Evolutionary conservation across 1,139 yeast species (phyloP).

Genomic region (Wickerhamomyces sp.): DNA sequence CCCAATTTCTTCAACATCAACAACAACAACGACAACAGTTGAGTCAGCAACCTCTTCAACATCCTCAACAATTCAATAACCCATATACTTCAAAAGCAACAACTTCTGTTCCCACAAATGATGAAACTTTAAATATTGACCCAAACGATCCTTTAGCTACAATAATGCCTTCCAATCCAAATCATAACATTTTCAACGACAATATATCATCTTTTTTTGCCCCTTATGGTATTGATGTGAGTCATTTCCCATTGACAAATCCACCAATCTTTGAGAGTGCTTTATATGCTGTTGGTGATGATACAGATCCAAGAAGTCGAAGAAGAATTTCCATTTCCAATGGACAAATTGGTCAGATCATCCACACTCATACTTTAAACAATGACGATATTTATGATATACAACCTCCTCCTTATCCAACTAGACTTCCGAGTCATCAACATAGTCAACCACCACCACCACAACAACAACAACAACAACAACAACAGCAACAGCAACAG

Average conservation of each 20-base stretch:
- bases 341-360: constrained; percentile 71
- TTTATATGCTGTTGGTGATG: constrained; percentile 34
- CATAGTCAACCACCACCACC: not conserved
- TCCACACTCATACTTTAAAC: constrained; percentile 22
- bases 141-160: constrained; percentile 26
- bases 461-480: no score
- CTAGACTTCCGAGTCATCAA: constrained; percentile 1
- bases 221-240: constrained; percentile 35
- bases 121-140: constrained; percentile 3
- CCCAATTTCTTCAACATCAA: not conserved
- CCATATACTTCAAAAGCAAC: not conserved
- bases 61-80: not conserved
- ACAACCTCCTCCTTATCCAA: constrained; percentile 32
- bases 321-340: constrained; percentile 72
- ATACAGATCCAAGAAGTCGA: constrained; percentile 49
- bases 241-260: constrained; percentile 54
- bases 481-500: constrained; percentile 6
- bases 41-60: constrained; percentile 33
- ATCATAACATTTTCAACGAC: constrained; percentile 33
- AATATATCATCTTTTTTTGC: constrained; percentile 33
- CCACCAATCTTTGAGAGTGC: constrained; percentile 62
- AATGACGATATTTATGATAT: constrained; percentile 28
- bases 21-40: constrained; percentile 14
- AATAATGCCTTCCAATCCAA: constrained; percentile 29
- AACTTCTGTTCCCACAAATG: not conserved